phyloP scores from a whole-genome alignment of 1,284 basidiomycete species.

The Cryptococcus sp. region DNA sequence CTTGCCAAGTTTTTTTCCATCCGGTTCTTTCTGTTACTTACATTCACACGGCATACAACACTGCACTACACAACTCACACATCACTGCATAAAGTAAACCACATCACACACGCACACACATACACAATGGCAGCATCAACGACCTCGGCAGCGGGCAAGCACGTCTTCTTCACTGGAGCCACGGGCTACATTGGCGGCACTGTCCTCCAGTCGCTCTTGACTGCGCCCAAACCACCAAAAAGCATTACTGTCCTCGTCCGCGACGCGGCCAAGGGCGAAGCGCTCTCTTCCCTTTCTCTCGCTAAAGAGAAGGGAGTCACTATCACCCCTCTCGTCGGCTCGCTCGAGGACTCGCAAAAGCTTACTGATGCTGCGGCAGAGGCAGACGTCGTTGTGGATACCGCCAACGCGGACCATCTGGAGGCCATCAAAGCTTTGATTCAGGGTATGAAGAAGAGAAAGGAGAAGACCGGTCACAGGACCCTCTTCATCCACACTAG shows the following conservation, averaged over 20 bases:
- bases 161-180: conserved; percentile 48
- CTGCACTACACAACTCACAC: too few species aligned
- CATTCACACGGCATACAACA: too few species aligned
- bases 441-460: conserved; percentile 44
- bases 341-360: conserved; percentile 34
- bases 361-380: conserved; percentile 36
- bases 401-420: conserved; percentile 49
- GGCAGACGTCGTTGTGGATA: conserved; percentile 48
- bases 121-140: too few species aligned
- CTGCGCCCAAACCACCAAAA: conserved; percentile 28
- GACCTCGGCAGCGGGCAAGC: conserved; percentile 10
- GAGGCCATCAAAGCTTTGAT: conserved; percentile 43
- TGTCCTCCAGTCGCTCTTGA: conserved; percentile 37
- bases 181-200: conserved; percentile 51
- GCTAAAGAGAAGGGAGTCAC: conserved; percentile 20
- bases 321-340: conserved; percentile 35
- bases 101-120: too few species aligned
- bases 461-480: conserved; percentile 38
- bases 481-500: conserved; percentile 52
- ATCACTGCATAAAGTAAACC: too few species aligned
- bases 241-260: conserved; percentile 44
- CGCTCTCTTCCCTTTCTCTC: conserved; percentile 21
- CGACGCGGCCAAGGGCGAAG: conserved; percentile 35
- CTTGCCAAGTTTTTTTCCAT: too few species aligned
- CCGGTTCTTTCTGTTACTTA: too few species aligned